Evolutionary conservation across 768 basidiomycete genomes (phyloP).

Genomic region (Leucogyrophana mollusca): DNA sequence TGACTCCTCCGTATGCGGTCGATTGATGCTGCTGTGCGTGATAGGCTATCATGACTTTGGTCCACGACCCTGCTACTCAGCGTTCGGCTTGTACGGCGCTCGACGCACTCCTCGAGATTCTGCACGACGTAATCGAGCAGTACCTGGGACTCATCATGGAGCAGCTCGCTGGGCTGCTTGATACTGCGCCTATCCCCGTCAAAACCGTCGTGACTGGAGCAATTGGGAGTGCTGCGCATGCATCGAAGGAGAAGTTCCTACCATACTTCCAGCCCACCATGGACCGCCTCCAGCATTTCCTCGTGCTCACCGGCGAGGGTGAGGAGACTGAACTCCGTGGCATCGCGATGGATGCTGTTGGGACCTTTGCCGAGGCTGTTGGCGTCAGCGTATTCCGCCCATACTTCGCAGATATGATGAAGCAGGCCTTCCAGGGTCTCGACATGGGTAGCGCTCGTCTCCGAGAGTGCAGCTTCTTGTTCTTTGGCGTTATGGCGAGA

Average conservation of each 20-base stretch:
- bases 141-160: slow-evolving; percentile 96
- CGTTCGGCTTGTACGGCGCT: slow-evolving; percentile 94
- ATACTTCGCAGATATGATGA: slow-evolving; percentile 96
- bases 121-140: slow-evolving; percentile 85
- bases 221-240: slow-evolving; percentile 97
- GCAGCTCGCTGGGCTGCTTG: slow-evolving; percentile 81
- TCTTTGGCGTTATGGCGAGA: slow-evolving; percentile 98
- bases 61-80: slow-evolving; percentile 85
- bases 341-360: slow-evolving; percentile 98
- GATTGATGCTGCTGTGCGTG: not conserved
- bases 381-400: slow-evolving; percentile 93
- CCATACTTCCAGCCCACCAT: slow-evolving; percentile 96
- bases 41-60: slow-evolving; percentile 87
- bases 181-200: slow-evolving; percentile 80
- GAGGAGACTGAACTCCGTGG: slow-evolving; percentile 95
- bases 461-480: slow-evolving; percentile 94
- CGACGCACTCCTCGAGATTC: slow-evolving; percentile 92
- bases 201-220: slow-evolving; percentile 96
- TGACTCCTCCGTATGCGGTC: not conserved
- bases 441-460: slow-evolving; percentile 84
- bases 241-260: slow-evolving; percentile 85
- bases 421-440: slow-evolving; percentile 87
- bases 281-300: slow-evolving; percentile 84
- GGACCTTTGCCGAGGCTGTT: slow-evolving; percentile 96
- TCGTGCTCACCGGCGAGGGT: slow-evolving; percentile 79